phyloP scores from a whole-genome alignment of 1,284 basidiomycete species.

The Sanghuangporus weigelae region DNA sequence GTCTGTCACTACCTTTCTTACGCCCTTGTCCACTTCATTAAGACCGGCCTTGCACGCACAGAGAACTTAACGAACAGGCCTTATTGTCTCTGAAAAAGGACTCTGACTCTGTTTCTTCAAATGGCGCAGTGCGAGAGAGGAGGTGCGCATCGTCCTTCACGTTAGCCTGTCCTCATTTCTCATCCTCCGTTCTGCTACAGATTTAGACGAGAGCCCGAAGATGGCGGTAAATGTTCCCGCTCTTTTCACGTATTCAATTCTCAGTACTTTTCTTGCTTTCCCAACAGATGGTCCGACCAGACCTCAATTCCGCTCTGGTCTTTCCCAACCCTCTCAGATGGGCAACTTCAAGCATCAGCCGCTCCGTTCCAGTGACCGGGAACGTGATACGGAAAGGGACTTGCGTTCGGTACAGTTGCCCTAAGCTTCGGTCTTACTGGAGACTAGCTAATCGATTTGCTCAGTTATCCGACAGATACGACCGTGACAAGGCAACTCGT shows the following conservation, averaged over 20 bases:
- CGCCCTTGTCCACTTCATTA: conserved; percentile 16
- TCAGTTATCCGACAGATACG: conserved; percentile 79
- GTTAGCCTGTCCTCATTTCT: neutral
- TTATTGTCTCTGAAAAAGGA: conserved; percentile 57
- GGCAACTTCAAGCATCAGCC: conserved; percentile 86
- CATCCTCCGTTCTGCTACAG: conserved; percentile 31
- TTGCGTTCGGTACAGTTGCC: conserved; percentile 26
- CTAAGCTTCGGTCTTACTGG: neutral
- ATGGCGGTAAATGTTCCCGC: conserved; percentile 45
- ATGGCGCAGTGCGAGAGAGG: conserved; percentile 52
- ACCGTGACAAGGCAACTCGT: conserved; percentile 38
- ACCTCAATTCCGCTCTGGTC: conserved; percentile 62
- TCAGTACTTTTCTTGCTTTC: conserved; percentile 6
- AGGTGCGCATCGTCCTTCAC: conserved; percentile 29
- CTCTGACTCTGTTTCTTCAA: conserved; percentile 43
- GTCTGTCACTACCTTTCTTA: conserved; percentile 39
- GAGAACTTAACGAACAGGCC: conserved; percentile 57
- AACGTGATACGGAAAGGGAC: conserved; percentile 58
- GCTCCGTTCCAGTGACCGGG: conserved; percentile 55
- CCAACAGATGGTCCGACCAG: conserved; percentile 47
- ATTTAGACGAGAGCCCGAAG: conserved; percentile 70
- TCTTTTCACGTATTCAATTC: conserved; percentile 17
- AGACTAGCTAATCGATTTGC: neutral
- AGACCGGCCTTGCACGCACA: conserved; percentile 21
- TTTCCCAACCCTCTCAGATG: conserved; percentile 82